Evolutionary conservation across 2,329 filamentous ascomycete species (phyloP).

Genomic region (Penicillium sclerotiorum): DNA sequence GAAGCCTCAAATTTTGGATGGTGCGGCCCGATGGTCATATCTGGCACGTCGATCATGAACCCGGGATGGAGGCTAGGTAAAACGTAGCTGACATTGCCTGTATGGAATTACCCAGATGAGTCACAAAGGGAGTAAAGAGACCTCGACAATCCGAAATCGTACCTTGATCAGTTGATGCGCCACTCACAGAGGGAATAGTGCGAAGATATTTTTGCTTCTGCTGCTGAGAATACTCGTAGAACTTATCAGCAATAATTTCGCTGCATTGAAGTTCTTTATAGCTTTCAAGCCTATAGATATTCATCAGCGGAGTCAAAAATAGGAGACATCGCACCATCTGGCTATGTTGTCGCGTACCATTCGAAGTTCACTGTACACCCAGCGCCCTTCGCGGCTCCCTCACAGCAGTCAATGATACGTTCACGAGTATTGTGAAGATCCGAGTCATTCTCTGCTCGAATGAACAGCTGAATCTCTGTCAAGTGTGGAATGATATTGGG

Average conservation of each 20-base stretch:
- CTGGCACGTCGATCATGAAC: slow-evolving; percentile 8
- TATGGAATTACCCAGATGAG: not conserved
- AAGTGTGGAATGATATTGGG: slow-evolving; percentile 49
- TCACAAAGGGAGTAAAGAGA: not conserved
- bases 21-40: not conserved
- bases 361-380: no score
- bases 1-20: not conserved
- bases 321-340: not conserved
- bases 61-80: slow-evolving; percentile 5
- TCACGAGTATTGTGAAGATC: not conserved
- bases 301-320: not conserved
- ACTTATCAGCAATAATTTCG: not conserved
- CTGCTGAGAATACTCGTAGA: not conserved
- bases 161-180: slow-evolving; percentile 1
- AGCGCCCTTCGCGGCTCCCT: not conserved
- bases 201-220: not conserved
- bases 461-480: slow-evolving; percentile 1
- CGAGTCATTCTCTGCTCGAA: not conserved
- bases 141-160: not conserved
- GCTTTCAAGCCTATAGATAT: not conserved
- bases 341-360: no score
- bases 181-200: no score
- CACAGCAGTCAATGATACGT: no score
- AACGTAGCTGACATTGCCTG: slow-evolving; percentile 7
- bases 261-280: not conserved